A percentile compares a stretch with the other conserved stretches of the same genome.
These are phyloP conservation scores for Fusarium sp. DNA, from an alignment of 2,329 filamentous ascomycete genomes.

Conservation along the genomic window DNA sequence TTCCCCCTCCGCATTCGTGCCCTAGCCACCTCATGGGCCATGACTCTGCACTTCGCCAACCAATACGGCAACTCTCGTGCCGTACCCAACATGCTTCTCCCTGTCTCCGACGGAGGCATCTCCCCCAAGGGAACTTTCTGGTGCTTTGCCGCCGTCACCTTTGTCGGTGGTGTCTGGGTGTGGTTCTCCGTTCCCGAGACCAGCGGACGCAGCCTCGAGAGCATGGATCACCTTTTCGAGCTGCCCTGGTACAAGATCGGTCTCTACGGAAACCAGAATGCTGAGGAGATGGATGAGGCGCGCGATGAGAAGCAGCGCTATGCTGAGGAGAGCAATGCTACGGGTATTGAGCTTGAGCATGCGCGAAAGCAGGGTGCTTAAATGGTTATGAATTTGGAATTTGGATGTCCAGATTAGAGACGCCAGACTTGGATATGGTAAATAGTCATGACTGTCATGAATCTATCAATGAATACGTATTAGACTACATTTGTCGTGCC, in stretches of 20 bases:
- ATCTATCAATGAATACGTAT: slow-evolving; percentile 1
- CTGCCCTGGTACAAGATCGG: slow-evolving; percentile 82
- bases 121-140: slow-evolving; percentile 77
- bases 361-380: slow-evolving; percentile 40
- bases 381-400: not conserved
- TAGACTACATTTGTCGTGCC: not conserved
- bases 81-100: slow-evolving; percentile 78
- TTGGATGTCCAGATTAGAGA: not conserved
- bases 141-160: slow-evolving; percentile 76
- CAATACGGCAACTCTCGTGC: slow-evolving; percentile 82
- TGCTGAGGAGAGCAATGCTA: slow-evolving; percentile 48
- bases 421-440: slow-evolving; percentile 1
- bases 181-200: slow-evolving; percentile 80
- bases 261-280: slow-evolving; percentile 62
- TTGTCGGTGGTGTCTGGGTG: slow-evolving; percentile 75
- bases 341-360: slow-evolving; percentile 52
- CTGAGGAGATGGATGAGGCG: slow-evolving; percentile 58
- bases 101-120: slow-evolving; percentile 58
- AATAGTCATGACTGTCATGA: slow-evolving; percentile 27
- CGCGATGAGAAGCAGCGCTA: slow-evolving; percentile 58
- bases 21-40: slow-evolving; percentile 75
- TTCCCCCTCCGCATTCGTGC: slow-evolving; percentile 80
- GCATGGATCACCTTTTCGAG: slow-evolving; percentile 77
- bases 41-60: slow-evolving; percentile 83
- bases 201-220: slow-evolving; percentile 71